Percentiles rank a stretch among this genome's conserved stretches.
Conservation (phyloP, 208 protist genomes). For the Borovskyia barvae region DNA sequence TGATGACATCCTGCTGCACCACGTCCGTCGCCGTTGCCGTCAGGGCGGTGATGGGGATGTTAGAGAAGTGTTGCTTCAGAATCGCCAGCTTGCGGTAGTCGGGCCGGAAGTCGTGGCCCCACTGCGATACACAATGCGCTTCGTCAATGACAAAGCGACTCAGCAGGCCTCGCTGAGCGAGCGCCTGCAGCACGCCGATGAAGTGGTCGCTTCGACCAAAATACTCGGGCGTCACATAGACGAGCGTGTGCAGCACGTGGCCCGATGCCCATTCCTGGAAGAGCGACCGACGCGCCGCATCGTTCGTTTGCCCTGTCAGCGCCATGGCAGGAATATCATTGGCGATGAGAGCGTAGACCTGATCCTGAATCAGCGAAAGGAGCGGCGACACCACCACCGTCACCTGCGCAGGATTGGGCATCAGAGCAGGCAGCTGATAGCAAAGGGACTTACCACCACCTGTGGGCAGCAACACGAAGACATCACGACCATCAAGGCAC, state of each 20-base stretch:
- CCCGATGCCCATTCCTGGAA: slow-evolving; percentile 68
- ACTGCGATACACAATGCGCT: slow-evolving; percentile 97
- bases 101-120: slow-evolving; percentile 96
- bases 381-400: slow-evolving; percentile 96
- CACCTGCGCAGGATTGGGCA: slow-evolving; percentile 81
- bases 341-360: slow-evolving; percentile 85
- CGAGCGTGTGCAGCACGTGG: slow-evolving; percentile 60
- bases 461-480: slow-evolving; percentile 95
- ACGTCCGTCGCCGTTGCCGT: slow-evolving; percentile 82
- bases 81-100: slow-evolving; percentile 79
- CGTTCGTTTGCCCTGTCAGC: slow-evolving; percentile 74
- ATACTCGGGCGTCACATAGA: slow-evolving; percentile 89
- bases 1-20: slow-evolving; percentile 90
- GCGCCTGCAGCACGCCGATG: slow-evolving; percentile 41
- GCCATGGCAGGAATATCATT: slow-evolving; percentile 83
- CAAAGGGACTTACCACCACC: slow-evolving; percentile 96
- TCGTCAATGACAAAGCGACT: slow-evolving; percentile 94
- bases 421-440: slow-evolving; percentile 94
- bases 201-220: slow-evolving; percentile 85
- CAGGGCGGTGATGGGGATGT: slow-evolving; percentile 74
- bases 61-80: slow-evolving; percentile 66
- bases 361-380: slow-evolving; percentile 97
- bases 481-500: slow-evolving; percentile 84
- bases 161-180: slow-evolving; percentile 54
- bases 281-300: slow-evolving; percentile 49